These are phyloP conservation scores for Penicillium verhagenii DNA, from an alignment of 495 filamentous ascomycete genomes.

Conservation along the genomic window DNA sequence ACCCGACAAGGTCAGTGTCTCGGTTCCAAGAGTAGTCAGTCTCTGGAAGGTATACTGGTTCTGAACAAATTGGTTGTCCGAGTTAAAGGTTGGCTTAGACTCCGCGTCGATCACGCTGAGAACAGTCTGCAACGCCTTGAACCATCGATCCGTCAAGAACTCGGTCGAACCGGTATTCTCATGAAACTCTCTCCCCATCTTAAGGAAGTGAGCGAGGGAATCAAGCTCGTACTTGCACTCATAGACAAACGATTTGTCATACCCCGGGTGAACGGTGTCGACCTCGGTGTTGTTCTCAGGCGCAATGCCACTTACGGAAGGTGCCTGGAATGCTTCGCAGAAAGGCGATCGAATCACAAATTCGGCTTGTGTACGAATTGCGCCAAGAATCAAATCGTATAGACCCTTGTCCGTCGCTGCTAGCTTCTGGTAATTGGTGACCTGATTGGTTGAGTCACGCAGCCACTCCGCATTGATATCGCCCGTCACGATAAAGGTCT, in stretches of 20 bases:
- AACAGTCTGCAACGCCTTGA: constrained; percentile 71
- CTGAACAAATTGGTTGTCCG: constrained; percentile 55
- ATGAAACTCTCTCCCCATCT: constrained; percentile 82
- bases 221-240: constrained; percentile 99
- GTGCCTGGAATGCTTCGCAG: constrained; percentile 98
- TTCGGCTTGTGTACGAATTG: constrained; percentile 94
- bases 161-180: constrained; percentile 72
- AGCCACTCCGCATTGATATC: constrained; percentile 99
- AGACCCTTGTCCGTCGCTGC: constrained; percentile 75
- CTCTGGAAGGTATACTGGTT: constrained; percentile 90
- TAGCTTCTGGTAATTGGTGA: constrained; percentile 82
- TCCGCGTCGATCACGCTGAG: constrained; percentile 75
- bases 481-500: constrained; percentile 97
- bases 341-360: constrained; percentile 94
- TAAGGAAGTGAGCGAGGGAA: constrained; percentile 88
- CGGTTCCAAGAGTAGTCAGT: constrained; percentile 75
- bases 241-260: constrained; percentile 81
- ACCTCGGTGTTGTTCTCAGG: constrained; percentile 71
- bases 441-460: constrained; percentile 93
- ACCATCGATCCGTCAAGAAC: constrained; percentile 79
- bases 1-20: constrained; percentile 80
- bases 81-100: constrained; percentile 73
- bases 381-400: constrained; percentile 79
- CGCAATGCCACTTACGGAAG: constrained; percentile 70
- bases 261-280: constrained; percentile 81